Evolutionary conservation across 2,329 filamentous ascomycete genomes (phyloP), one percentile per base, ranked within the genome.

Genomic region (Paracamarosporium sp.): DNA sequence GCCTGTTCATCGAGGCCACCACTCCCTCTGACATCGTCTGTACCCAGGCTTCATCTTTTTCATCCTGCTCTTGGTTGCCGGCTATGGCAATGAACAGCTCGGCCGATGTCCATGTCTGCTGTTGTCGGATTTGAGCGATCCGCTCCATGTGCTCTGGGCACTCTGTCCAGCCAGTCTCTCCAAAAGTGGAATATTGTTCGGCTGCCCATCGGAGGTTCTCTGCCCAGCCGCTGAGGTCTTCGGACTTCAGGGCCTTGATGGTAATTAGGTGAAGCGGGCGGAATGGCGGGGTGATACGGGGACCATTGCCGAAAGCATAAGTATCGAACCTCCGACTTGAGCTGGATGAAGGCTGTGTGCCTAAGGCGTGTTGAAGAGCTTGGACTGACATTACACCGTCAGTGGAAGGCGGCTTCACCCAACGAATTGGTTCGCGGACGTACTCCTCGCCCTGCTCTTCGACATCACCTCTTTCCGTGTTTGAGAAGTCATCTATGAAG

Each of bases 181-280:
- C 54, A 33, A 61, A 55, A 7, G 40, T 53, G 20, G 48, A 31
- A 5, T 50, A 45, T 41, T 70, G 70, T 38, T 68, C 65, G 2
- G 47, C 55, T 0, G 62, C 62, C 65, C 66, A 71, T 8, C 67
- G 54, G 12, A 71, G 27, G 20, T 71, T 70, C 53, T 71, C 69
- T 1, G 68, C 66, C 65, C 68, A 73, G 13, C 45, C 57, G 35
- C 64, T 64, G 15, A 59, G 30, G 24, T 71, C 69, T 27, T 50
- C 48, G 36, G 41, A 33, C 22, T 62, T 20, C 25, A 62, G 65
- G 5, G 48, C 51, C 2, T 33, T 25, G 31, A 40, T 11, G 17
- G n/a, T 40, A 17, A 70, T 55, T 17, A 54, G 54, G 20, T 62
- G 45, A 1, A 70, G 64, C 20, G 46, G 27, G 20, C 67, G 68